Evolutionary conservation across 2,329 filamentous ascomycete genomes (phyloP), one percentile per base, ranked within the genome.

Genomic region (Macrophomina pseudophaseolina): DNA sequence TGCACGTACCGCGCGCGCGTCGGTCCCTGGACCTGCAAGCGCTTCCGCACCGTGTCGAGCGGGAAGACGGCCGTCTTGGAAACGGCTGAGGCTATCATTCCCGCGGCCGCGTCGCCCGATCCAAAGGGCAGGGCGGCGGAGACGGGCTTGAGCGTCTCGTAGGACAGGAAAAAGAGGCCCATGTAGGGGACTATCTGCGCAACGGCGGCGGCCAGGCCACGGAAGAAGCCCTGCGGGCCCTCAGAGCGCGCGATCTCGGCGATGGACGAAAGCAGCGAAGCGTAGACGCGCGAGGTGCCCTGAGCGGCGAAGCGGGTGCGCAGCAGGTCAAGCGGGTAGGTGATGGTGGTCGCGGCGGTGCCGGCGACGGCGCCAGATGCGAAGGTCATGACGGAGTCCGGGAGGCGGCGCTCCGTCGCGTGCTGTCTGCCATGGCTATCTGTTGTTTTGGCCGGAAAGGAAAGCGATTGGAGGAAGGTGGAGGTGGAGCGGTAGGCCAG

Each of bases 291-390:
- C 66, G 93, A 84, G 69, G 80, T 89, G 9, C 94, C 94, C 80
- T 98, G 94, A 0, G 95, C 95, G n/a, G 95, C 95, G 79, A 99
- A 99, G 5, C 95, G 90, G 44, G 95, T 99, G 67, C 95, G 89
- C 46, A 99, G 84, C 12, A 99, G 86, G 79, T 99, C 95, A 64
- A 98, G 87, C 28, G 95, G 95, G 80, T 99, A 99, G 66, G 95
- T 98, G 3, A 85, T 81, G 4, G 89, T 89, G 0, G 95, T 98
- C 33, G 94, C 93, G 30, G 89, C 82, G 2, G 91, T 93, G 51
- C 95, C 95, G 1, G 93, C 94, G 0, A 88, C 79, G 1, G 94
- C 94, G 66, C 95, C 95, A 5, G 92, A 87, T 68, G 97, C 77
- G 80, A 98, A 97, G 64, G 90, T 91, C 77, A 93, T 91, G 52